Base-by-base conservation (phyloP, 1,284 basidiomycete species). In the Naganishia albida region DNA sequence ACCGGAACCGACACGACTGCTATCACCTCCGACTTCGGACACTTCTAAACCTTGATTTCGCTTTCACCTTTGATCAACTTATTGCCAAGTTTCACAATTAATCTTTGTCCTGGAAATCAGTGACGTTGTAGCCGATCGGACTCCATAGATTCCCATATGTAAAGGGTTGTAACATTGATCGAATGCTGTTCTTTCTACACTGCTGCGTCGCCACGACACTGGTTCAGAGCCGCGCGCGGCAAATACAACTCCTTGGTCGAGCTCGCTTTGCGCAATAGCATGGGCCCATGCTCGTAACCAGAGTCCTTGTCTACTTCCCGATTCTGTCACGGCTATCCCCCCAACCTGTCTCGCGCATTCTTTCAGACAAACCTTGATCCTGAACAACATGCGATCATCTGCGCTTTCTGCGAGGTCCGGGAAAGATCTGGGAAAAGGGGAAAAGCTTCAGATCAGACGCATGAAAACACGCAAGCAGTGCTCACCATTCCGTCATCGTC, bases 31-130 rank as follows among this genome's bases (percentile, higher is more conserved):
- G 26, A n/a, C 49, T 50, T 50, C 57, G 38, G 57, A 60, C 23
- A 7, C 39, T 60, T 60, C 28, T 28, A 49, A 60, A 60, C 57
- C 57, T 60, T 50, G 57, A 60, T 60, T 60, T 60, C 57, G 57
- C 57, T 60, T 26, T 26, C 16, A 26, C 25, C 43, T 40, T 49
- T 10, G 23, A 34, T 20, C 20, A 20, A 50, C 28, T 34, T 50
- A 10, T 53, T 39, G 20, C 51, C 16, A 28, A 40, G 38, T 34
- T 28, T 55, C 20, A 18, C 26, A 23, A 13, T 23, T 59, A 59
- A 25, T 48, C 20, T 38, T 48, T 50, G 34, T 25, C 46, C 18
- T 38, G 2, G 16, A 25, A 49, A 34, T 12, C 25, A 49, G 28
- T 8, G 48, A 49, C 46, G 57, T 60, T 60, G 57, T 60, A 60